Percentiles rank a stretch among this genome's conserved stretches.
Conservation (phyloP, 352 stramenopile genomes). For the Phytophthora tubulina region DNA sequence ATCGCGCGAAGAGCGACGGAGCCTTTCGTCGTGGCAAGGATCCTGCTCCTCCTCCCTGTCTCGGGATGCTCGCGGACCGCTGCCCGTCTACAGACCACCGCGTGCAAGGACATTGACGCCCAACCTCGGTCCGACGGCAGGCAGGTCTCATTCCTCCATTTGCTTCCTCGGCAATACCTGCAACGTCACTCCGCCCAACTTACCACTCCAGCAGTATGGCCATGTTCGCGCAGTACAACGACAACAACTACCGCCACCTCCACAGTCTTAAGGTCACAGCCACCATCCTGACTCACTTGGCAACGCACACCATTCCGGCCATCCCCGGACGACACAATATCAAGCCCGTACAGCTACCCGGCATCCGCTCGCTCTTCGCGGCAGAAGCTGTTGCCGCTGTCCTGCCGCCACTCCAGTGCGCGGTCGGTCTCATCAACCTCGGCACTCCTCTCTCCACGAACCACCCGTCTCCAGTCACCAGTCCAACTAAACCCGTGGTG, state of each 20-base stretch:
- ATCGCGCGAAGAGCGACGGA: conserved; percentile 39
- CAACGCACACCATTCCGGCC: conserved; percentile 22
- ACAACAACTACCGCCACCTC: conserved; percentile 22
- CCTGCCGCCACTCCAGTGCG: conserved; percentile 38
- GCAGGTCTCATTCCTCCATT: conserved; percentile 46
- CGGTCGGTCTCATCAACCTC: conserved; percentile 29
- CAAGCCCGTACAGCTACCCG: conserved; percentile 21
- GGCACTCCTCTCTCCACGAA: not conserved
- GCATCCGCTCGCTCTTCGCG: conserved; percentile 36
- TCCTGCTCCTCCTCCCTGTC: conserved; percentile 32
- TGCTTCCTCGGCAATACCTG: conserved; percentile 41
- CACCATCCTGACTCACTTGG: conserved; percentile 39
- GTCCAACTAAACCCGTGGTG: conserved; percentile 40
- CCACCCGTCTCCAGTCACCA: conserved; percentile 19
- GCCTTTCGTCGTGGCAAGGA: conserved; percentile 31
- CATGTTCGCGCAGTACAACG: conserved; percentile 30
- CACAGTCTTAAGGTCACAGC: conserved; percentile 44
- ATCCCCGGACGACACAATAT: conserved; percentile 34
- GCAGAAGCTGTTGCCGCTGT: not conserved
- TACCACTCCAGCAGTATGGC: conserved; percentile 26
- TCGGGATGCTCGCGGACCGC: conserved; percentile 16
- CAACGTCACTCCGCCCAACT: conserved; percentile 6
- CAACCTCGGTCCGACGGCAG: conserved; percentile 24
- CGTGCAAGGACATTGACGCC: not conserved
- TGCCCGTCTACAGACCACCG: conserved; percentile 41